These are phyloP conservation scores for Hypericum perforatum DNA, from an alignment of 345 rosid genomes.

Conservation along the genomic window DNA sequence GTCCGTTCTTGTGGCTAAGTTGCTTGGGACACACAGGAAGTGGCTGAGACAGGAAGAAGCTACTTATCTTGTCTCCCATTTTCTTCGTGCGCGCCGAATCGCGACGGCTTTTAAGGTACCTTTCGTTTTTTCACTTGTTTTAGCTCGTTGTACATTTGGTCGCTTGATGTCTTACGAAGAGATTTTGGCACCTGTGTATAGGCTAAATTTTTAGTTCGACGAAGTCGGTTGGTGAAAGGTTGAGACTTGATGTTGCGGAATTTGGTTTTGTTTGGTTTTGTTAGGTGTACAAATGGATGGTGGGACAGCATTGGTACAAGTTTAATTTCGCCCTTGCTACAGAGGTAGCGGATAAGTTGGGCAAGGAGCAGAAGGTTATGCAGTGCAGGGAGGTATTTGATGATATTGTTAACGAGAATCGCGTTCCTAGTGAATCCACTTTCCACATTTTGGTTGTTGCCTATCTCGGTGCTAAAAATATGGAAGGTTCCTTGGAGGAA, in stretches of 20 bases:
- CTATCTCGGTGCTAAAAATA: constrained; percentile 52
- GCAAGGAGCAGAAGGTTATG: constrained; percentile 61
- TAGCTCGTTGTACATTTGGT: too few relatives aligned
- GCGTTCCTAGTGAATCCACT: constrained; percentile 81
- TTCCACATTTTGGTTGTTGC: constrained; percentile 75
- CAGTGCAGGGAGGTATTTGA: constrained; percentile 79
- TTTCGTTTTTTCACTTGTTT: neutral
- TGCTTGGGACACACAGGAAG: constrained; percentile 70
- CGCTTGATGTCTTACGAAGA: too few relatives aligned
- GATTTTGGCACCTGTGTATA: too few relatives aligned
- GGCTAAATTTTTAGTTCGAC: too few relatives aligned
- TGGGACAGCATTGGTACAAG: constrained; percentile 67
- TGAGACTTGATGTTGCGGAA: neutral
- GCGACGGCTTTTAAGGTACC: constrained; percentile 65
- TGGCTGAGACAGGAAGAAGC: constrained; percentile 86
- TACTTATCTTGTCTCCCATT: constrained; percentile 59
- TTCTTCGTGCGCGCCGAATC: constrained; percentile 70
- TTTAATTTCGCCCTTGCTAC: constrained; percentile 85
- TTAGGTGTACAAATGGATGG: constrained; percentile 95
- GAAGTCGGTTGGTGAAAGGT: neutral
- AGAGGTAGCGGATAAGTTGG: constrained; percentile 76
- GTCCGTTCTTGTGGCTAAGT: constrained; percentile 52
- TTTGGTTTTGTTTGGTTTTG: constrained; percentile 5
- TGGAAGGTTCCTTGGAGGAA: constrained; percentile 60
- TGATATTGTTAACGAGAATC: constrained; percentile 73